Percentiles rank a stretch among this genome's conserved stretches.
These are phyloP conservation scores for Aspergillus melleus DNA, from an alignment of 2,329 filamentous ascomycete genomes.

Conservation along the genomic window DNA sequence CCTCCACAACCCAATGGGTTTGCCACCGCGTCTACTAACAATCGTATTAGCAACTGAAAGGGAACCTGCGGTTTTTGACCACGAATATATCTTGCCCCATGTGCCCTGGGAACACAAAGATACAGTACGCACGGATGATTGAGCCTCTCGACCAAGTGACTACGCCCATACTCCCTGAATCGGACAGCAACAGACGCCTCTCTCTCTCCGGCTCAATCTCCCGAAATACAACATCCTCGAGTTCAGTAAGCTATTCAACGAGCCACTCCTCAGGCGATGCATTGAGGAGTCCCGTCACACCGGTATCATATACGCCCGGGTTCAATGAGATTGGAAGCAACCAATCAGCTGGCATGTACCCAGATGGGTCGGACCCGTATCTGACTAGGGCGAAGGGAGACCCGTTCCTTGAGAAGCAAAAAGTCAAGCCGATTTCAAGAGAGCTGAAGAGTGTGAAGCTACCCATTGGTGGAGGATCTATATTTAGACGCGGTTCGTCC, in stretches of 20 bases:
- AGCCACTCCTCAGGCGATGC: slow-evolving; percentile 20
- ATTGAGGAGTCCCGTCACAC: slow-evolving; percentile 17
- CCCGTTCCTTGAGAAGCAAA: slow-evolving; percentile 16
- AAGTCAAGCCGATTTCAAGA: slow-evolving; percentile 16
- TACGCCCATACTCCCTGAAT: slow-evolving; percentile 16
- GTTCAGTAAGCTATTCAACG: slow-evolving; percentile 25
- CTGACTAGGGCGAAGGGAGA: slow-evolving; percentile 9
- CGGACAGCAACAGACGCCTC: slow-evolving; percentile 16
- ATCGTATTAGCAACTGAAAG: slow-evolving; percentile 17
- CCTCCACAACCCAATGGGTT: neutral
- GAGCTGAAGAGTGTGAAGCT: slow-evolving; percentile 22
- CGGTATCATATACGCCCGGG: slow-evolving; percentile 8
- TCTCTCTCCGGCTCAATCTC: slow-evolving; percentile 20
- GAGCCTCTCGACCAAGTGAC: slow-evolving; percentile 32
- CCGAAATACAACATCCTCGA: slow-evolving; percentile 21
- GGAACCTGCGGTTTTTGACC: slow-evolving; percentile 17
- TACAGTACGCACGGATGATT: slow-evolving; percentile 36
- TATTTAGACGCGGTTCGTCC: slow-evolving; percentile 23
- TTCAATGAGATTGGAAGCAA: slow-evolving; percentile 18
- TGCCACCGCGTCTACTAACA: neutral
- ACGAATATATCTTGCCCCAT: slow-evolving; percentile 32
- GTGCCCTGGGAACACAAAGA: slow-evolving; percentile 29
- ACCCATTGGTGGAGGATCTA: slow-evolving; percentile 16
- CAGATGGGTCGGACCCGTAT: slow-evolving; percentile 13
- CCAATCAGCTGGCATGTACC: slow-evolving; percentile 8